Evolutionary conservation across 768 basidiomycete genomes (phyloP), one percentile per base, ranked within the genome.

Genomic region (Podaxis rugospora): DNA sequence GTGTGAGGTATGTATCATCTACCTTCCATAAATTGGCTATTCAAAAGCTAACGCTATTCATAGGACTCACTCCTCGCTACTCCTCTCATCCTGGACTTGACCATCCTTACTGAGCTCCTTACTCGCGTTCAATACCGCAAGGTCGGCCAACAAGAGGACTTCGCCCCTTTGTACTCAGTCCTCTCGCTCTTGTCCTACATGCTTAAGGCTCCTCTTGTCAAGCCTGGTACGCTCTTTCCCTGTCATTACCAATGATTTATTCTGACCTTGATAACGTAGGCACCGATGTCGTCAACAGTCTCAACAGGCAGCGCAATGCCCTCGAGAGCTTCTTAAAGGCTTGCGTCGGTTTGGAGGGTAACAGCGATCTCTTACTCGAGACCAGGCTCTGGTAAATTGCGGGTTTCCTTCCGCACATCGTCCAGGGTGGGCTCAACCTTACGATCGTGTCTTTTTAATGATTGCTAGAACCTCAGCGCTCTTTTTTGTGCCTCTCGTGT

Each of bases 181-280:
- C 80, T 99, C 57, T 96, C 94, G 42, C 84, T 98, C 63, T 82
- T 98, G 58, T 91, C 88, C 46, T 98, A 95, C 83, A 96, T 98
- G 94, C 87, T 96, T 77, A 97, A 97, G 82, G 95, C 94, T 0
- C 93, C 94, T n/a, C 85, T 95, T 69, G 94, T 95, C 76, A 95
- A 95, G 80, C 92, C 91, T 66, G 91, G 87, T 83, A 68, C 61
- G 80, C 66, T 2, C 7, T 18, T 13, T 50, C 18, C 25, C 46
- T 28, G 21, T 27, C 40, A 49, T 51, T 23, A 11, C 25, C 16
- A 14, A 37, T 5, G 39, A 7, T 37, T 11, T 57, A 23, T 47
- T 62, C 46, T 39, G 21, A 49, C 62, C 51, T 14, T 11, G 36
- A 9, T 35, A 35, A 42, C n/a, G 36, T 47, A 76, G 90, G 92